phyloP scores from a whole-genome alignment of 2,329 filamentous ascomycete genomes.

The Diaporthe nobilis region DNA sequence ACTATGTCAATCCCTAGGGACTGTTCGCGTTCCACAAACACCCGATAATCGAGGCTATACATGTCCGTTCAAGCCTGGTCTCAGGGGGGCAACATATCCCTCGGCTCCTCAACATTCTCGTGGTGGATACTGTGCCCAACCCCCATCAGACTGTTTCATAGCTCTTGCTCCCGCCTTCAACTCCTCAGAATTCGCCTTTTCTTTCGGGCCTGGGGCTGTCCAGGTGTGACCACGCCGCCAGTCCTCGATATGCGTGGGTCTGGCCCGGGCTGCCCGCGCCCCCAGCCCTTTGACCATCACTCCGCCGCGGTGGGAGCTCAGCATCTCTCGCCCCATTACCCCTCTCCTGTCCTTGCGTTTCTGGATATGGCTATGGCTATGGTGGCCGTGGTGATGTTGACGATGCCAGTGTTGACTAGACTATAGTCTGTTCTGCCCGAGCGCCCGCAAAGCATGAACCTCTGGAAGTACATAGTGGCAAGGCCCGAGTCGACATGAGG shows the following conservation, averaged over 20 bases:
- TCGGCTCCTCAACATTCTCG: too few relatives aligned
- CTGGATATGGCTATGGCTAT: background rate
- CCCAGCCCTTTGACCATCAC: background rate
- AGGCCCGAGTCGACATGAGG: too few relatives aligned
- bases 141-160: background rate
- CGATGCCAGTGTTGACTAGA: background rate
- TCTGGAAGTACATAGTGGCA: too few relatives aligned
- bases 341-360: background rate
- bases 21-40: background rate
- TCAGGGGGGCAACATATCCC: too few relatives aligned
- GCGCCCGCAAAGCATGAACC: background rate
- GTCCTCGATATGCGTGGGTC: background rate
- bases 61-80: background rate
- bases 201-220: background rate
- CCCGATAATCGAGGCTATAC: background rate
- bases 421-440: background rate
- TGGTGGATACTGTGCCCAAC: background rate
- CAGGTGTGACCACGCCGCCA: background rate
- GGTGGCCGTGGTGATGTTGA: background rate
- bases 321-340: background rate
- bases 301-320: background rate
- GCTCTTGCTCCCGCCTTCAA: too few relatives aligned
- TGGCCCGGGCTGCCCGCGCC: background rate
- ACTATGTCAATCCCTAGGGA: background rate
- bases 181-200: background rate